These are phyloP conservation scores for Sechiopsis laciniata DNA, from an alignment of 306 rosid species.

Conservation along the genomic window DNA sequence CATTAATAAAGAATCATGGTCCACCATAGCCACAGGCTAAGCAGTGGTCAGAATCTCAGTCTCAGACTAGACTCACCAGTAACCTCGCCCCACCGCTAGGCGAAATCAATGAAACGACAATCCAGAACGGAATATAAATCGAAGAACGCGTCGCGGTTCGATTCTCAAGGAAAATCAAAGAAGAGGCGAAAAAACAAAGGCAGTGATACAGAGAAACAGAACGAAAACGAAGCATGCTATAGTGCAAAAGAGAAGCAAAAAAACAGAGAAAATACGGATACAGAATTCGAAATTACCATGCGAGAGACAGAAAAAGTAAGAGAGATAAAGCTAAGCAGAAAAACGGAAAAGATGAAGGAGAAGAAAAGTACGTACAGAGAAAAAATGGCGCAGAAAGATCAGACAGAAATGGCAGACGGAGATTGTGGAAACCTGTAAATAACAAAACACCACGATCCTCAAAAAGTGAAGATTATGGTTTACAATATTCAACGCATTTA, in stretches of 20 bases:
- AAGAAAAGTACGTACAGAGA: slow-evolving; percentile 14
- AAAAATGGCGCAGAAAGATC: slow-evolving; percentile 15
- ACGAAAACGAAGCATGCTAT: neutral
- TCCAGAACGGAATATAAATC: neutral
- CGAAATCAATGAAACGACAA: too few species aligned
- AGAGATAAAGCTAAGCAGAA: slow-evolving; percentile 5
- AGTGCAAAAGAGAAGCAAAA: too few species aligned
- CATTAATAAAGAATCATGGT: neutral
- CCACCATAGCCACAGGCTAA: neutral
- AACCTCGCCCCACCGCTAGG: neutral
- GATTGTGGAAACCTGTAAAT: slow-evolving; percentile 27
- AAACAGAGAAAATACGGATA: too few species aligned
- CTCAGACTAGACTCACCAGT: neutral
- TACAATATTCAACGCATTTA: slow-evolving; percentile 26
- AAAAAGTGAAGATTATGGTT: slow-evolving; percentile 8
- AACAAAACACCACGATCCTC: slow-evolving; percentile 38
- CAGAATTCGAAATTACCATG: too few species aligned
- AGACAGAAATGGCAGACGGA: slow-evolving; percentile 41
- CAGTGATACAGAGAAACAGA: neutral
- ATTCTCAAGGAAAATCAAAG: neutral
- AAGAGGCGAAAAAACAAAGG: neutral
- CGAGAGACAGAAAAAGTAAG: neutral
- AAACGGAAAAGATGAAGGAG: neutral
- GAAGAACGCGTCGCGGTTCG: neutral
- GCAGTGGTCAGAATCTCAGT: neutral